These are phyloP conservation scores for Aspergillus sp. DNA, from an alignment of 2,329 filamentous ascomycete species.

Conservation along the genomic window DNA sequence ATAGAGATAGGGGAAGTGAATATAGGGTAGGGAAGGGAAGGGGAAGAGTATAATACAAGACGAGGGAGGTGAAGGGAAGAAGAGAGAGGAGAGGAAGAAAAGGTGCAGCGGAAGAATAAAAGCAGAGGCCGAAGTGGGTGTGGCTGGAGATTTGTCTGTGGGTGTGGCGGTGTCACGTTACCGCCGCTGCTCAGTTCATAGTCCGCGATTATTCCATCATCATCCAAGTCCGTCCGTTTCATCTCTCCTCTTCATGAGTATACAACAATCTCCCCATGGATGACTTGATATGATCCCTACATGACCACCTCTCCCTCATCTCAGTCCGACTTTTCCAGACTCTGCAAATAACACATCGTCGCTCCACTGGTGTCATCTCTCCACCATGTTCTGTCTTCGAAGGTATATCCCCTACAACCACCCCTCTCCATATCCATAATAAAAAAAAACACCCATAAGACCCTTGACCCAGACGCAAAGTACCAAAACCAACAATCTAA, in stretches of 20 bases:
- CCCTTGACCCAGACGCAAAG: too few species aligned
- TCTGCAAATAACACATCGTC: background rate
- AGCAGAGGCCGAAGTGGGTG: slow-evolving; percentile 20
- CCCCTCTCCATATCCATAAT: background rate
- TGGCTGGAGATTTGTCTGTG: slow-evolving; percentile 13
- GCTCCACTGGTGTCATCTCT: background rate
- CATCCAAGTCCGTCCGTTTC: background rate
- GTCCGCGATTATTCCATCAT: background rate
- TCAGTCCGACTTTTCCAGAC: background rate
- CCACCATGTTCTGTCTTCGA: slow-evolving; percentile 64
- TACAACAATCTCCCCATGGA: too few species aligned
- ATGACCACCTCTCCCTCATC: background rate
- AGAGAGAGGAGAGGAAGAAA: slow-evolving; percentile 16
- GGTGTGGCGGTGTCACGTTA: background rate
- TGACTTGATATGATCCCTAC: too few species aligned
- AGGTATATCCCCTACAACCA: slow-evolving; percentile 44
- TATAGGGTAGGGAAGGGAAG: slow-evolving; percentile 1
- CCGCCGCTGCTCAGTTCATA: background rate
- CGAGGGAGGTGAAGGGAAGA: slow-evolving; percentile 12
- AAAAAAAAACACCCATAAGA: background rate
- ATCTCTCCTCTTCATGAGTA: too few species aligned
- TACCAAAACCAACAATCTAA: background rate
- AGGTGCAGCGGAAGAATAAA: slow-evolving; percentile 10
- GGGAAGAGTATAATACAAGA: slow-evolving; percentile 15
- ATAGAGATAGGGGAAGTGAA: slow-evolving; percentile 11